These are phyloP conservation scores for Isatis tinctoria DNA, from an alignment of 345 rosid genomes.

Conservation along the genomic window DNA sequence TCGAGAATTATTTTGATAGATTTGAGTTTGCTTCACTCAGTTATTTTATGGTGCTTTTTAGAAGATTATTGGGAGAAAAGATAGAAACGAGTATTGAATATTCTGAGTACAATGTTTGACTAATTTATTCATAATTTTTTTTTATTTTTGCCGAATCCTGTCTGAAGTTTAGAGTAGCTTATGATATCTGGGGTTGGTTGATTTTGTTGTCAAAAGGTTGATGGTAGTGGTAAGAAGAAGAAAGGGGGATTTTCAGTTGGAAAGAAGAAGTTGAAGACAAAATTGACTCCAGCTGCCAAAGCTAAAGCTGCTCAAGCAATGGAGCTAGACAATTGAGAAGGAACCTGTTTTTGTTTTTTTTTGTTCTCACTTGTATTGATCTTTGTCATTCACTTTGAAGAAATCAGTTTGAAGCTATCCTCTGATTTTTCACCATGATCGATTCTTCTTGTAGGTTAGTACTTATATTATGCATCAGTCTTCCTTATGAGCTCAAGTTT, in stretches of 20 bases:
- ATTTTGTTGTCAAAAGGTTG: constrained; percentile 47
- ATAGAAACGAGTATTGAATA: neutral
- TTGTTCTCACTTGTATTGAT: constrained; percentile 12
- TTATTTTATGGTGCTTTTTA: neutral
- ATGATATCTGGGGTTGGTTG: neutral
- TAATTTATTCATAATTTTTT: neutral
- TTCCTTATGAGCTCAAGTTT: neutral
- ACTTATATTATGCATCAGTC: neutral
- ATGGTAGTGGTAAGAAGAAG: constrained; percentile 62
- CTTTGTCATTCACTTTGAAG: neutral
- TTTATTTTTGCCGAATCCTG: too few species aligned
- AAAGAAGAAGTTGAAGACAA: constrained; percentile 87
- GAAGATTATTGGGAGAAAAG: neutral
- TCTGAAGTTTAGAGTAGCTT: neutral
- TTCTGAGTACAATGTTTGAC: neutral
- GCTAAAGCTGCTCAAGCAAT: constrained; percentile 95
- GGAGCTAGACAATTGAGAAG: constrained; percentile 85
- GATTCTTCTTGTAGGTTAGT: neutral
- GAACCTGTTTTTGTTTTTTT: neutral
- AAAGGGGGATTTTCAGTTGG: constrained; percentile 84
- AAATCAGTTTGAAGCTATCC: neutral
- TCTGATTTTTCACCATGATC: neutral
- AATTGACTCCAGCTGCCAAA: constrained; percentile 61
- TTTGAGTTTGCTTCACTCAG: neutral
- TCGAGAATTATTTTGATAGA: too few species aligned